These are phyloP conservation scores for Theileria annulata DNA, from an alignment of 169 alveolate species.

Conservation along the genomic window DNA sequence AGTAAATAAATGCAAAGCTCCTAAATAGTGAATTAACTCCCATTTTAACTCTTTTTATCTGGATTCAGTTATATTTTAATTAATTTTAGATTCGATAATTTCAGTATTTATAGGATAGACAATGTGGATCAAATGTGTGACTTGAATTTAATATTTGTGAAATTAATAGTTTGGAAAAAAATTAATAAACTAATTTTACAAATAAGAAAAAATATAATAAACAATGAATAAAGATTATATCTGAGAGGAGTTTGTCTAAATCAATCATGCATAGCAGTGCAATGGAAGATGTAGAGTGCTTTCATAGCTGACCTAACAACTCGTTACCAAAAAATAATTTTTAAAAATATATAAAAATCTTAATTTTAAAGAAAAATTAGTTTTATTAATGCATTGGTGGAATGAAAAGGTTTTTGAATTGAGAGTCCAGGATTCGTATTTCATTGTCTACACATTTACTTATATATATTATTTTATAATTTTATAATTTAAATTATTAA, in stretches of 20 bases:
- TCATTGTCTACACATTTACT: not conserved
- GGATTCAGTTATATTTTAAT: not conserved
- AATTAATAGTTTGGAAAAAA: not conserved
- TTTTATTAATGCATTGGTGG: not conserved
- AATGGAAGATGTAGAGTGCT: conserved; percentile 27
- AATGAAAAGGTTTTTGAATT: too few relatives aligned
- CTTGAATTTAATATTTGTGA: not conserved
- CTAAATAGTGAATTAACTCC: conserved; percentile 10
- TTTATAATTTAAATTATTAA: too few relatives aligned
- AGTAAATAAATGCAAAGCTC: conserved; percentile 7
- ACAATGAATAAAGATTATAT: not conserved
- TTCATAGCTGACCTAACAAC: not conserved
- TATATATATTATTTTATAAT: too few relatives aligned
- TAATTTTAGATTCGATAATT: not conserved
- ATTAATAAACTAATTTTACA: conserved; percentile 1
- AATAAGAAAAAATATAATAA: not conserved
- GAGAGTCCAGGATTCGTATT: not conserved
- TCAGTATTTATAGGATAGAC: not conserved
- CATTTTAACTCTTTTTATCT: conserved; percentile 7
- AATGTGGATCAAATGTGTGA: not conserved
- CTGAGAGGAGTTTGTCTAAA: not conserved
- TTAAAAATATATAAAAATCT: too few relatives aligned
- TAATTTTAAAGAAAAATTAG: too few relatives aligned
- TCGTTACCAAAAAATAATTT: not conserved
- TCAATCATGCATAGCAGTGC: conserved; percentile 37